phyloP scores from a whole-genome alignment of 495 filamentous ascomycete species.

The Talaromyces borbonicus region DNA sequence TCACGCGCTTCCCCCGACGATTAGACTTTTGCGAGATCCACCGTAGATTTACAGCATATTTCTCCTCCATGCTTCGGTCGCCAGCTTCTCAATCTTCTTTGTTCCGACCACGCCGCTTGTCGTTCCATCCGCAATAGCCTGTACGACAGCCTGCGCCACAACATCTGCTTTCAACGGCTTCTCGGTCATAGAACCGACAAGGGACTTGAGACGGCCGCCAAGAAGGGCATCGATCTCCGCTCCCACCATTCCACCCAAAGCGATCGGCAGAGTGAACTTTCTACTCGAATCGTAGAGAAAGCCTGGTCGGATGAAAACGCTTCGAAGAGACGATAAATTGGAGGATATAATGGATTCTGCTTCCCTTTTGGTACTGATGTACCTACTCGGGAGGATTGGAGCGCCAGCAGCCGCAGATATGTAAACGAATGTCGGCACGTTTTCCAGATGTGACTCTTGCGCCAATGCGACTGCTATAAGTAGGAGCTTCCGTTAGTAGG shows the following conservation, averaged over 20 bases:
- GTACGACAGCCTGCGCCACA: slow-evolving; percentile 75
- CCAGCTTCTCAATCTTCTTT: slow-evolving; percentile 60
- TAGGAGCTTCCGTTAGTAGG: neutral
- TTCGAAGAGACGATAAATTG: slow-evolving; percentile 62
- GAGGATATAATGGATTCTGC: slow-evolving; percentile 71
- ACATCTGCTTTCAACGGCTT: slow-evolving; percentile 81
- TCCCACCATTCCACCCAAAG: slow-evolving; percentile 57
- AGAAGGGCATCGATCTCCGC: slow-evolving; percentile 62
- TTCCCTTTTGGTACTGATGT: slow-evolving; percentile 86
- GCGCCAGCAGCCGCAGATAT: slow-evolving; percentile 82
- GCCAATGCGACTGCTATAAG: slow-evolving; percentile 62
- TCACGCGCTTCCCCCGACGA: neutral
- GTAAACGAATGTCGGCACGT: slow-evolving; percentile 66
- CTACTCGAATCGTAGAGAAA: slow-evolving; percentile 84
- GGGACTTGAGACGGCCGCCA: slow-evolving; percentile 58
- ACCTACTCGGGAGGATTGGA: slow-evolving; percentile 70
- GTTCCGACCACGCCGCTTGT: slow-evolving; percentile 62
- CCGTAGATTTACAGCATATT: slow-evolving; percentile 53
- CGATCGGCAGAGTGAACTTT: slow-evolving; percentile 74
- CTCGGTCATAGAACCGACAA: slow-evolving; percentile 69
- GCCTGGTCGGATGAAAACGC: slow-evolving; percentile 72
- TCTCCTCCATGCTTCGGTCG: slow-evolving; percentile 68
- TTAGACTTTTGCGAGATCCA: neutral
- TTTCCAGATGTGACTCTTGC: slow-evolving; percentile 56
- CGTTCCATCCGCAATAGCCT: slow-evolving; percentile 60